Base-by-base conservation (phyloP, 164 flowering plant species). In the Pachysandra terminalis region DNA sequence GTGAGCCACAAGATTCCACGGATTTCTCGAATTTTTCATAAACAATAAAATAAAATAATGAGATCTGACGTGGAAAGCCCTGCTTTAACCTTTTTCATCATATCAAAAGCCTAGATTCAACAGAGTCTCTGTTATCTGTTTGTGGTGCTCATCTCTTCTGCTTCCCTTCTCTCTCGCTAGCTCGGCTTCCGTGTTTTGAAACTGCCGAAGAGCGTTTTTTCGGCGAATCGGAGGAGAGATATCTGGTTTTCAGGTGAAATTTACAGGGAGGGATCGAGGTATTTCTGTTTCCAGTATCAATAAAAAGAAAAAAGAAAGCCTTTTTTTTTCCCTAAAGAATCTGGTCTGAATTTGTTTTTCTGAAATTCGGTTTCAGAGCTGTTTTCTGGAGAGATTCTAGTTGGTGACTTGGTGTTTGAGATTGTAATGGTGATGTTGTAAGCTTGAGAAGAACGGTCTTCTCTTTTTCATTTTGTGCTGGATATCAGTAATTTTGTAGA, bases 1-100 rank as follows among this genome's bases (percentile, higher is more conserved):
- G 22, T 52, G 55, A 52, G 55, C 55, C 55, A 52, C 55, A 52
- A 52, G 55, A 52, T 52, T 52, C 55, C 21, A 52, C 15, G 55
- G 21, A 52, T 19, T 52, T 52, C 55, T 52, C 21, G 55, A 52
- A 19, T 17, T 52, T 52, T 52, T 19, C 55, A 13, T 16, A 19
- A 52, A 9, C 2, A 9, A 2, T 5, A 49, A 17, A 19, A 19
- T 13, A 17, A 2, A 52, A 52, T 1, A 52, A 1, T 16, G 8
- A 19, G 21, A 1, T 52, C 1, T 19, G 55, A 52, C 55, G 55
- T 52, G 55, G 55, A n/a, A 52, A 17, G 55, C 21, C 17, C 55
- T 19, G 8, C n/a, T 52, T 52, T 52, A 2, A 0, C 17, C 55
- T 52, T 52, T 52, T 19, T 52, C 55, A 16, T 52, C 55, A 52